Evolutionary conservation across 1,284 basidiomycete genomes (phyloP), one percentile per base, ranked within the genome.

Genomic region (Apiotrichum veenhuisii): DNA sequence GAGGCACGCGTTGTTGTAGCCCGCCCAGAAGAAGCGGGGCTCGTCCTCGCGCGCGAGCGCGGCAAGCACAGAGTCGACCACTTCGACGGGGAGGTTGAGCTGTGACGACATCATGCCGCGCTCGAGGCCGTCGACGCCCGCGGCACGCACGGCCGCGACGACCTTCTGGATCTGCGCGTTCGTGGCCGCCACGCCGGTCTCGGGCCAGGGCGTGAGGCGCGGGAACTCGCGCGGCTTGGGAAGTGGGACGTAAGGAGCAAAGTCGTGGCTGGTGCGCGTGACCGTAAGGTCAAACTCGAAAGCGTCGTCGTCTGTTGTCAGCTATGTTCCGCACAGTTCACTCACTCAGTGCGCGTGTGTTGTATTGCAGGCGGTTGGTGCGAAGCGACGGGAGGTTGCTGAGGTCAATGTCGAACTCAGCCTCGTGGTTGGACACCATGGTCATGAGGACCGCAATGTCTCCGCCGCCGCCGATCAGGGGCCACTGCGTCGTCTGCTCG

Each of bases 21-120:
- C 89, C 11, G 80, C 78, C 85, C 86, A 87, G 67, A 85, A 82
- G 18, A 87, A 68, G 55, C 85, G 78, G 5, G 86, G 85, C 2
- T 45, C 25, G 10, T 47, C 25, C n/a, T 68, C 58, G 20, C 23
- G 22, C 1, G 66, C 55, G 12, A 71, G 54, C 0, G 54, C 41
- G 1, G 65, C 61, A 3, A 70, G 50, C 0, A 61, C 59, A 8
- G 47, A 37, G 30, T 60, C 51, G 14, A 70, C 55, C 1, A n/a
- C 26, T 14, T 37, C 30, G n/a, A 36, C 14, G 38, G 48, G 0
- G 14, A 68, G 54, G 3, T 58, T 40, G 0, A 57, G 46, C 46
- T 49, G 34, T 7, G 46, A 41, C 34, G 57, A 38, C 8, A 69
- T 46, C 25, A 52, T 47, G n/a, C 45, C 47, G 48, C 52, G 52